Conservation (phyloP, 305 asterid species). For the Petunia hybrid region DNA sequence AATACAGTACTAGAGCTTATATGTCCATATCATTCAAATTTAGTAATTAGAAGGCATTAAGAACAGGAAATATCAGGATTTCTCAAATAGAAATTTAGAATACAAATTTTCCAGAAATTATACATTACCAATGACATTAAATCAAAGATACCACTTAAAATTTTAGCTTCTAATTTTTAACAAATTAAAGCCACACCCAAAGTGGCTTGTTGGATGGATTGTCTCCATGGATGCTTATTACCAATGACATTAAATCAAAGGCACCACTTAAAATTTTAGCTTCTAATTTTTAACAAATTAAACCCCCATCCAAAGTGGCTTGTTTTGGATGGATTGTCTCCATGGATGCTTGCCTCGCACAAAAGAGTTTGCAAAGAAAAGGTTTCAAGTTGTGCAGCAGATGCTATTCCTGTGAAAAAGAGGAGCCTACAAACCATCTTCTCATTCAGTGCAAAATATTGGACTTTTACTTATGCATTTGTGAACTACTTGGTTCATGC, state of each 20-base stretch:
- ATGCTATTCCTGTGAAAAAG: no score
- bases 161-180: background rate
- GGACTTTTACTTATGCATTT: no score
- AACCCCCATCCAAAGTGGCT: background rate
- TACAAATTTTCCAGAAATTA: background rate
- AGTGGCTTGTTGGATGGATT: no score
- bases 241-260: background rate
- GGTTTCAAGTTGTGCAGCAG: no score
- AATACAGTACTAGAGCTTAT: background rate
- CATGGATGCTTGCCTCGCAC: no score
- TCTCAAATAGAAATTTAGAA: background rate
- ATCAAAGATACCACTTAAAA: background rate
- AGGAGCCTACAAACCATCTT: no score
- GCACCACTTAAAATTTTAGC: background rate
- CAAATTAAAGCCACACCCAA: background rate
- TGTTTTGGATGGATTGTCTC: no score
- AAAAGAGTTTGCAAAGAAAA: no score
- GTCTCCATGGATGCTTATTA: background rate
- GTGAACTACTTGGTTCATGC: no score
- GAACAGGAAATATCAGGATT: background rate
- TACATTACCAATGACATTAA: background rate
- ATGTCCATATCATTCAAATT: background rate
- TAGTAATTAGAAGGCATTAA: constrained; percentile 22
- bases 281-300: background rate
- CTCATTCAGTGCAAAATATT: no score